Evolutionary conservation across 106 monocot species (phyloP), one percentile per base, ranked within the genome.

Genomic region (Acanthochlamys bracteata): DNA sequence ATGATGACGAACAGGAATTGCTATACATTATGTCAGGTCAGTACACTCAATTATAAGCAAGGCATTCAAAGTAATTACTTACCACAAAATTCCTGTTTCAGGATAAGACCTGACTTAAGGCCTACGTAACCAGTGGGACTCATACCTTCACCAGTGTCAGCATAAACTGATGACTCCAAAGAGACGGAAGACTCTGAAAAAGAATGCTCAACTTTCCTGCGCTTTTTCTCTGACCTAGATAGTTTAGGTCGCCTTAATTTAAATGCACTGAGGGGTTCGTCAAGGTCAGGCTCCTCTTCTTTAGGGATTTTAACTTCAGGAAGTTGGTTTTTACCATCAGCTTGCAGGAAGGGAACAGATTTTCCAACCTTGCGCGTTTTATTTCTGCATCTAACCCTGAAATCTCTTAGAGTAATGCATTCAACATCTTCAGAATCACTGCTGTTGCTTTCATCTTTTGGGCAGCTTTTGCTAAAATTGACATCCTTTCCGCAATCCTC

Each of bases 251-350:
- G 2, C 43, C 74, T 83, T 57, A 20, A 24, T 72, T 83, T 86
- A 27, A 82, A 71, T 19, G 11, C 59, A 61, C 76, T 72, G 25
- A 83, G 74, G 19, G 83, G 83, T 61, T 80, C 71, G 7, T 88
- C 77, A 58, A 88, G 80, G 57, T 88, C 80, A 69, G 49, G 11
- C 21, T 80, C 77, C 65, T 75, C 72, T 33, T 81, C 66, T 73
- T 59, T 53, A 61, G n/a, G 20, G 41, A 65, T 67, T 47, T 59
- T 0, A 57, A 54, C 23, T n/a, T 22, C 45, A n/a, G 7, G 20
- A 56, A 25, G 21, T 19, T 20, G 27, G 4, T 57, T 7, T 47
- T 54, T 59, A 7, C 39, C 13, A 46, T 57, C 60, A 61, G 0
- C 17, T 19, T 47, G 11, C 53, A 33, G 10, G 7, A 67, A 73